Evolutionary conservation across 305 asterid genomes (phyloP).

Genomic region (Galium porrigens): DNA sequence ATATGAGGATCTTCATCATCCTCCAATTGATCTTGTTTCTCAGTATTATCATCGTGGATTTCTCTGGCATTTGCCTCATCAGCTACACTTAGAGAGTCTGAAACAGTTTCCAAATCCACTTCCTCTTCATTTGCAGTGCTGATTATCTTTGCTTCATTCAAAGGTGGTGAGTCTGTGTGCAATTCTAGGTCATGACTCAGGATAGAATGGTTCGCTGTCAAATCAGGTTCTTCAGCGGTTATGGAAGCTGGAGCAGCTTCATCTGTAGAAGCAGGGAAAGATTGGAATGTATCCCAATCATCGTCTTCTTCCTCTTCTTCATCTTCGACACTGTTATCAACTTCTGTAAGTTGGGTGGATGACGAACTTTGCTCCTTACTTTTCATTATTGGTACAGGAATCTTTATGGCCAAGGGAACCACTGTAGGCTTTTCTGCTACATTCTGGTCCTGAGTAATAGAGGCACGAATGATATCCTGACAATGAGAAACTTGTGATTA

Average conservation of each 20-base stretch:
- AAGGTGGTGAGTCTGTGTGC: constrained; percentile 24
- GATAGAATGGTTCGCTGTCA: constrained; percentile 5
- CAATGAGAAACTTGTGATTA: constrained; percentile 17
- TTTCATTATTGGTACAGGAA: constrained; percentile 47
- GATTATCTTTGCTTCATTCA: constrained; percentile 19
- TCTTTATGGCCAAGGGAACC: constrained; percentile 50
- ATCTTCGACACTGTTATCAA: constrained; percentile 25
- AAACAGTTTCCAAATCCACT: constrained; percentile 17
- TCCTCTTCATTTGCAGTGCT: constrained; percentile 21
- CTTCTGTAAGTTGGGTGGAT: constrained; percentile 28
- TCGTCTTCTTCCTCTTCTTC: constrained; percentile 42
- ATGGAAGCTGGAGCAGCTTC: constrained; percentile 30
- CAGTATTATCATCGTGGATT: constrained; percentile 18
- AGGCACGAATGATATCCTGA: constrained; percentile 84
- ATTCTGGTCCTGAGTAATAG: constrained; percentile 57
- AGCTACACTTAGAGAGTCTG: constrained; percentile 20
- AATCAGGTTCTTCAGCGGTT: constrained; percentile 8
- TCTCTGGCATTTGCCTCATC: constrained; percentile 18
- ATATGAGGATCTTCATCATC: constrained; percentile 14
- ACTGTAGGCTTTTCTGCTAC: constrained; percentile 36
- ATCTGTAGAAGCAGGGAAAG: constrained; percentile 60
- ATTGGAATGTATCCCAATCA: constrained; percentile 97
- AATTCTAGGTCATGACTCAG: constrained; percentile 16
- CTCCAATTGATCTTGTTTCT: constrained; percentile 15
- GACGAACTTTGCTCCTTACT: constrained; percentile 23